These are phyloP conservation scores for Phytophthora hibernalis DNA, from an alignment of 352 stramenopile species.

Conservation along the genomic window DNA sequence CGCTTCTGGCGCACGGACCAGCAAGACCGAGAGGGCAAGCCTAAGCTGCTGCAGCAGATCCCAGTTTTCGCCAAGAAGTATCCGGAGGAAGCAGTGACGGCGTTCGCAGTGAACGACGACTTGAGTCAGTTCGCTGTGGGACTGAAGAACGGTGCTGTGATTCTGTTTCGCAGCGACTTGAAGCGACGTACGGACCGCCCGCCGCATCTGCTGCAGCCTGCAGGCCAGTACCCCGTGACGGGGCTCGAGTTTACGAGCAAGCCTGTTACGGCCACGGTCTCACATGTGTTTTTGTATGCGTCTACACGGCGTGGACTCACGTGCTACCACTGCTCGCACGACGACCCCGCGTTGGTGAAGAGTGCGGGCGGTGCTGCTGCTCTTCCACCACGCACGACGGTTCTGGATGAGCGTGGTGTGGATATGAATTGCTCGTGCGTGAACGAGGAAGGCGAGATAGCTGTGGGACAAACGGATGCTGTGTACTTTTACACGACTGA, in stretches of 20 bases:
- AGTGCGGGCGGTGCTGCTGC: conserved; percentile 62
- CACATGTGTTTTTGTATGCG: conserved; percentile 83
- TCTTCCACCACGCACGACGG: conserved; percentile 74
- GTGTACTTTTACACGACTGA: conserved; percentile 92
- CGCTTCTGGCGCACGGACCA: conserved; percentile 91
- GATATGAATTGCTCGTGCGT: conserved; percentile 84
- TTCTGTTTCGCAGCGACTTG: conserved; percentile 82
- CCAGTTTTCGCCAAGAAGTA: conserved; percentile 91
- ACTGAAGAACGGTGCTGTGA: conserved; percentile 85
- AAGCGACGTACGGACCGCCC: conserved; percentile 77
- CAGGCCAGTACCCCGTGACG: conserved; percentile 83
- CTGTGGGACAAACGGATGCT: conserved; percentile 83
- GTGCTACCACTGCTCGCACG: conserved; percentile 87
- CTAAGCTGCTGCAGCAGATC: conserved; percentile 88
- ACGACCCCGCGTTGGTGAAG: conserved; percentile 81
- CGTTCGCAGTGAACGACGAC: conserved; percentile 87
- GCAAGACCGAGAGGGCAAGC: conserved; percentile 85
- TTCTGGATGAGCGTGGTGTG: conserved; percentile 84
- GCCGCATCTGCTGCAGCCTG: conserved; percentile 78
- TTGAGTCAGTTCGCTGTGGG: conserved; percentile 83
- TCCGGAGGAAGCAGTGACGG: conserved; percentile 86
- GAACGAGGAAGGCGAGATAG: conserved; percentile 87
- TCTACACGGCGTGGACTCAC: conserved; percentile 81
- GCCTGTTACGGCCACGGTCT: conserved; percentile 62
- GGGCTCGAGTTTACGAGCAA: conserved; percentile 84